Evolutionary conservation across 2,329 filamentous ascomycete species (phyloP), one percentile per base, ranked within the genome.

Genomic region (Fusarium sulawesiense): DNA sequence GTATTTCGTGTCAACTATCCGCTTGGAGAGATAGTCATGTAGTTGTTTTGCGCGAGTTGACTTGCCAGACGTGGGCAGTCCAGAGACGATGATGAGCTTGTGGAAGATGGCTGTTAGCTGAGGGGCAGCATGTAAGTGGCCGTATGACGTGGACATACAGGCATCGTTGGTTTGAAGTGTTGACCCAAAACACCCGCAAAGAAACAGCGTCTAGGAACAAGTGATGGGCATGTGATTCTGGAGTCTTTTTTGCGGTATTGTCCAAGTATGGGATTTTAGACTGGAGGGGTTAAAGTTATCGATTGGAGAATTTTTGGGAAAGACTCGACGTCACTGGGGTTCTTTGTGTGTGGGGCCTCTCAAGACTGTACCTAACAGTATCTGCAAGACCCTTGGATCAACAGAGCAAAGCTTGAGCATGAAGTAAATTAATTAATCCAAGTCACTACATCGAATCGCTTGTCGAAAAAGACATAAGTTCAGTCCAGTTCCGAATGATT

Each of bases 21-120:
- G 88, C 68, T 85, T 80, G 50, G 84, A 77, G 76, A 94, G 88
- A 80, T 90, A 90, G 34, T 85, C 79, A 76, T 90, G 81, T 13
- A 96, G 87, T 78, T 95, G 89, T 47, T 83, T 81, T 14, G 89
- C 88, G 70, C 89, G 88, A 21, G 87, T 88, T 34, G 88, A 89
- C 80, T 92, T 92, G 78, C 90, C 90, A 30, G 89, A 91, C 69
- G 88, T 89, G 56, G 90, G 90, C 72, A 90, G 84, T 67, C 90
- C 90, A 56, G 89, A 88, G 64, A 92, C 78, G 72, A 91, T 89
- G 74, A 92, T 89, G 71, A 92, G 83, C 90, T 92, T 66, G 51
- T 44, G 21, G 42, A 54, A 21, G 34, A 50, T 57, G 30, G 34
- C 32, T 32, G 21, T 70, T 34, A 70, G 68, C 23, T 55, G 47